Base-by-base conservation (phyloP, 75 land plant species). In the Selaginella tamariscina region DNA sequence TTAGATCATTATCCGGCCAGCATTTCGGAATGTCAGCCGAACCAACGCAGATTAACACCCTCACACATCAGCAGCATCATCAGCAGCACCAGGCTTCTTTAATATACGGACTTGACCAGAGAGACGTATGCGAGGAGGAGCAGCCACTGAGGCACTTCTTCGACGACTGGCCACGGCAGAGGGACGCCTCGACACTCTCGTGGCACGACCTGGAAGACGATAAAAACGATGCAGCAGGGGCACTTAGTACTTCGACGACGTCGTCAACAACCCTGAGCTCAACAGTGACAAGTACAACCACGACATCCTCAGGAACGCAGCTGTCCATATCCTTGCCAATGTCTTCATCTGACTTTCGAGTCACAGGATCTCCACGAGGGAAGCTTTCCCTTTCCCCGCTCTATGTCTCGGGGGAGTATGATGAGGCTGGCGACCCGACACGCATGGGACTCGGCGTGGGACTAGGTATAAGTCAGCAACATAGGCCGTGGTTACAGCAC, bases 311-410 rank as follows among this genome's bases (percentile, higher is more conserved):
- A 55, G 80, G 82, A 24, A 89, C 90, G 32, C 90, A 86, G 74
- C 89, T 88, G 64, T 88, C 93, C 9, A 88, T 88, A 31, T 88
- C 93, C 57, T 83, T 88, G 27, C 90, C 93, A 22, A 82, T 78
- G 79, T 67, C 80, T 1, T 69, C 84, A 29, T 77, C 89, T 2
- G 93, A 86, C 71, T 84, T 88, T 71, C 72, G 85, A 11, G 71
- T 82, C 15, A 65, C 77, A 30, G 76, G 76, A 55, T 78, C 84
- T 24, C 86, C 86, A 8, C 70, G 75, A 29, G 83, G 90, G 56
- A 89, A 80, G 72, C 80, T 84, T n/a, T 73, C 80, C 0, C 81
- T 84, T 28, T 88, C 98, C 1, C 87, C 88, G 0, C 68, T 84
- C 32, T 82, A 76, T 68, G 69, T 86, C 32, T 84, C 97, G 27